A percentile compares a stretch with the other conserved stretches of the same genome.
These are phyloP conservation scores for Pseudocercospora crystallina DNA, from an alignment of 2,329 filamentous ascomycete species.

Conservation along the genomic window DNA sequence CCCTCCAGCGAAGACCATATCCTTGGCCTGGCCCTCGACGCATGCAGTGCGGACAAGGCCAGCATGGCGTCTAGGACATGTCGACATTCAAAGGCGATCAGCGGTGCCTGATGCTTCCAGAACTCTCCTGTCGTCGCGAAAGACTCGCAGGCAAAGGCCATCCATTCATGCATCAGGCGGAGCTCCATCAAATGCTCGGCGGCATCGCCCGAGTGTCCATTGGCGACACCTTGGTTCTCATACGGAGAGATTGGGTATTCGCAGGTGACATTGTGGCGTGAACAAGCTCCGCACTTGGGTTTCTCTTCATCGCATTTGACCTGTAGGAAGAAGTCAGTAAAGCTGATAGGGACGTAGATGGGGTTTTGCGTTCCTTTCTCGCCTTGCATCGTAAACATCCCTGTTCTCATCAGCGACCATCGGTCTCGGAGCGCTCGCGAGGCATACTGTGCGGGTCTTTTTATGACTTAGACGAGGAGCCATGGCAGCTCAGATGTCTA, in stretches of 20 bases:
- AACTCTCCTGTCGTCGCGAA: slow-evolving; percentile 22
- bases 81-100: slow-evolving; percentile 25
- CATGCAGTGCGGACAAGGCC: slow-evolving; percentile 24
- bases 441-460: slow-evolving; percentile 18
- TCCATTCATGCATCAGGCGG: slow-evolving; percentile 20
- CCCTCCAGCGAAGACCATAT: slow-evolving; percentile 24
- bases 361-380: slow-evolving; percentile 7
- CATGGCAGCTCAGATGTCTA: slow-evolving; percentile 1
- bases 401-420: slow-evolving; percentile 3
- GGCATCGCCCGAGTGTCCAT: not conserved
- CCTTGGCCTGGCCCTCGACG: slow-evolving; percentile 17
- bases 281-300: slow-evolving; percentile 25
- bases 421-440: not conserved
- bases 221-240: slow-evolving; percentile 7
- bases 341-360: slow-evolving; percentile 12
- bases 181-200: slow-evolving; percentile 16
- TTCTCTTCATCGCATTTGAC: slow-evolving; percentile 24
- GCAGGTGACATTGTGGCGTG: slow-evolving; percentile 24
- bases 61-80: slow-evolving; percentile 25
- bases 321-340: not conserved
- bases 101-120: slow-evolving; percentile 26
- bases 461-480: slow-evolving; percentile 16
- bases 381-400: slow-evolving; percentile 25
- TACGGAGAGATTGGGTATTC: slow-evolving; percentile 20
- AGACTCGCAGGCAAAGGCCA: slow-evolving; percentile 16